phyloP scores from a whole-genome alignment of 2,329 filamentous ascomycete genomes.

The Dichotomopilus funicola region DNA sequence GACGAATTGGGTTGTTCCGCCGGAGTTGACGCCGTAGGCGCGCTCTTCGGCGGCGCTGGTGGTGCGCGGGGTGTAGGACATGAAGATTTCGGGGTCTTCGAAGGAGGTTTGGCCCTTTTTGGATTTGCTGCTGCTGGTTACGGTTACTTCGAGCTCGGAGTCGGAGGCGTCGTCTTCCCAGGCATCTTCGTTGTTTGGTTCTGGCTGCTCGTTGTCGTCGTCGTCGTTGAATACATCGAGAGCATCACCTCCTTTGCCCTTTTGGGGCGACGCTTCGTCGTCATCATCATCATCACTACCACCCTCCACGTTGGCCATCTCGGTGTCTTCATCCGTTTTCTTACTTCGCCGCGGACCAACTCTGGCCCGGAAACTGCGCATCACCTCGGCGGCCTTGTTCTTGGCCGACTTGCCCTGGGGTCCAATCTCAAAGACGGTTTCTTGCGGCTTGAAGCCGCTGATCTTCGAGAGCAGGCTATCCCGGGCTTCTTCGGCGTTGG shows the following conservation, averaged over 20 bases:
- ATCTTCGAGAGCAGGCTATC: slow-evolving; percentile 84
- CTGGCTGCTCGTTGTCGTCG: slow-evolving; percentile 26
- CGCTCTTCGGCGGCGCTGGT: slow-evolving; percentile 80
- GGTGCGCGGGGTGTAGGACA: slow-evolving; percentile 85
- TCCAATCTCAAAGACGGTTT: slow-evolving; percentile 95
- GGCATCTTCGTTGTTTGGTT: slow-evolving; percentile 33
- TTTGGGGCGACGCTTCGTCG: slow-evolving; percentile 23
- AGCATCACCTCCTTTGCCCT: slow-evolving; percentile 27
- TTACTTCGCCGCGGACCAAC: slow-evolving; percentile 53
- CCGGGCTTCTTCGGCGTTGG: slow-evolving; percentile 62
- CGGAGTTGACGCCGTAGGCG: slow-evolving; percentile 87
- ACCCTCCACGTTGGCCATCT: slow-evolving; percentile 25
- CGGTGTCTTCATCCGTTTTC: slow-evolving; percentile 27
- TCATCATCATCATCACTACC: slow-evolving; percentile 13
- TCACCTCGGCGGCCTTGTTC: slow-evolving; percentile 64
- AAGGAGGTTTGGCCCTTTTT: slow-evolving; percentile 57
- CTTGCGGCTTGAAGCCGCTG: slow-evolving; percentile 78
- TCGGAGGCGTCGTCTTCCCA: slow-evolving; percentile 42
- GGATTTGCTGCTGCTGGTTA: slow-evolving; percentile 52
- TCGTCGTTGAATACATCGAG: too few relatives aligned
- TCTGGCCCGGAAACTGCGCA: slow-evolving; percentile 64
- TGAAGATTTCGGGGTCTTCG: slow-evolving; percentile 86
- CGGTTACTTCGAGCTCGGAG: slow-evolving; percentile 61
- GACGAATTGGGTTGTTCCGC: slow-evolving; percentile 67
- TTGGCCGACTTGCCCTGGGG: slow-evolving; percentile 54